Percentiles rank a stretch among this genome's conserved stretches.
Evolutionary conservation across 768 basidiomycete genomes (phyloP).

Genomic region (Rhizopogon rudus): DNA sequence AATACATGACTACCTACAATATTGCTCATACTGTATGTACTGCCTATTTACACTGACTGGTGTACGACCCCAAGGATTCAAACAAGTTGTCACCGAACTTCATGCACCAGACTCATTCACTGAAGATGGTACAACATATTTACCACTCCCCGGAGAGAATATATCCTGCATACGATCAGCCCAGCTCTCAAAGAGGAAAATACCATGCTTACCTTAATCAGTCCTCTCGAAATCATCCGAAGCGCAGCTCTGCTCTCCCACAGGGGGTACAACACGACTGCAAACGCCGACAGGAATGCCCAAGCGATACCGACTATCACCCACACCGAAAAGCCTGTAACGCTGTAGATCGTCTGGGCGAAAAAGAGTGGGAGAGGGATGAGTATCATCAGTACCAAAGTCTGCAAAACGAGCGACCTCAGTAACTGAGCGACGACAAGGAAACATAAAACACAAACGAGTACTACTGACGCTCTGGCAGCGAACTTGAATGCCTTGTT

Average conservation of each 20-base stretch:
- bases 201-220: conserved; percentile 48
- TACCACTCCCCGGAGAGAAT: conserved; percentile 37
- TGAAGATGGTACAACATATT: conserved; percentile 19
- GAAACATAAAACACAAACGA: conserved; percentile 39
- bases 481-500: conserved; percentile 80
- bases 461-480: conserved; percentile 59
- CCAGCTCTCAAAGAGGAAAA: not conserved
- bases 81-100: not conserved
- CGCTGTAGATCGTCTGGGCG: conserved; percentile 64
- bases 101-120: not conserved
- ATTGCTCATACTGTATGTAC: no score
- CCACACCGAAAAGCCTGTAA: conserved; percentile 70
- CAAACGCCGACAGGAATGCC: conserved; percentile 71
- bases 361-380: conserved; percentile 88
- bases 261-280: conserved; percentile 81
- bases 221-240: conserved; percentile 48
- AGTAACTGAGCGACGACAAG: not conserved
- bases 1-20: no score
- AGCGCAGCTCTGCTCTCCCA: conserved; percentile 78
- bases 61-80: no score
- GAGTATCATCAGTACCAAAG: conserved; percentile 60
- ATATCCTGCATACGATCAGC: conserved; percentile 28
- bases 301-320: conserved; percentile 78
- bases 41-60: no score
- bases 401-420: conserved; percentile 27